phyloP scores from a whole-genome alignment of 2,329 filamentous ascomycete species.

The Diaporthe sp. region DNA sequence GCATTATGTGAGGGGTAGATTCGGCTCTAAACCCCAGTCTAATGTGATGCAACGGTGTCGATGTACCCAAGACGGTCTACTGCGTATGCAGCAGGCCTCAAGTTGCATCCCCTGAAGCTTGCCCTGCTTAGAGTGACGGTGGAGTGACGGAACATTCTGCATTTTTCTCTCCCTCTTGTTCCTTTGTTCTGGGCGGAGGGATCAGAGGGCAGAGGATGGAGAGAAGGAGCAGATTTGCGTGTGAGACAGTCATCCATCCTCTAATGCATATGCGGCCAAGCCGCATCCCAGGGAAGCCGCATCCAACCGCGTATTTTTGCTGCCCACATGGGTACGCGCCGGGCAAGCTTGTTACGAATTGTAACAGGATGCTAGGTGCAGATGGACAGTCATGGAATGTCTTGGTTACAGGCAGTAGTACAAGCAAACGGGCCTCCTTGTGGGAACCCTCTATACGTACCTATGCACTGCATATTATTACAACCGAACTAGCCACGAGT shows the following conservation, averaged over 20 bases:
- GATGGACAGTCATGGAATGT: constrained; percentile 12
- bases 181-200: neutral
- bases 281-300: constrained; percentile 5
- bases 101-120: neutral
- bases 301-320: constrained; percentile 10
- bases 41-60: constrained; percentile 24
- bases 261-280: constrained; percentile 26
- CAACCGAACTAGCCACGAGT: constrained; percentile 25
- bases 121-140: neutral
- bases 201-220: neutral
- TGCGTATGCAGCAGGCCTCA: neutral
- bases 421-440: neutral
- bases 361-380: neutral
- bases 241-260: neutral
- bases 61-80: neutral
- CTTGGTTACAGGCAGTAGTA: constrained; percentile 5
- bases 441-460: neutral
- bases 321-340: neutral
- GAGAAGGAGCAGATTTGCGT: neutral
- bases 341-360: neutral
- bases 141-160: neutral
- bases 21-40: constrained; percentile 21
- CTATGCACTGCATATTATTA: neutral
- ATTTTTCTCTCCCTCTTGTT: too few species aligned
- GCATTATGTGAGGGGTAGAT: constrained; percentile 30